phyloP scores from a whole-genome alignment of 2,329 filamentous ascomycete genomes.

The Microdochium trichocladiopsis region DNA sequence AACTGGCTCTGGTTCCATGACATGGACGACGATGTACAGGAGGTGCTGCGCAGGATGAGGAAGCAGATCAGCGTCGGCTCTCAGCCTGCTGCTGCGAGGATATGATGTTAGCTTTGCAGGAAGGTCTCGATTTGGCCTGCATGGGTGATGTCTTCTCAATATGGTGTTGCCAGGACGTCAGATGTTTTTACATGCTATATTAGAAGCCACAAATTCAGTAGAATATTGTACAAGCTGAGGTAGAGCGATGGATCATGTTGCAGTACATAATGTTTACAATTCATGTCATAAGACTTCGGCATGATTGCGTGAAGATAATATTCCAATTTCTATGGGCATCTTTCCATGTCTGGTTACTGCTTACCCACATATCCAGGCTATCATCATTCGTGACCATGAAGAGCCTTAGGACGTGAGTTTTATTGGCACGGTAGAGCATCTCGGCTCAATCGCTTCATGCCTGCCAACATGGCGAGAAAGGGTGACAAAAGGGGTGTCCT shows the following conservation, averaged over 20 bases:
- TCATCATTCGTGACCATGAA: neutral
- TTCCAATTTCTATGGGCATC: neutral
- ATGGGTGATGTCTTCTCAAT: neutral
- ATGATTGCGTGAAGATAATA: neutral
- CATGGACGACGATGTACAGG: too few species aligned
- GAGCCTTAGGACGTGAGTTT: neutral
- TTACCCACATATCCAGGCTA: neutral
- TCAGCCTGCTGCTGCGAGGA: neutral
- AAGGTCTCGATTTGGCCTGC: neutral
- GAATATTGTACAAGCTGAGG: neutral
- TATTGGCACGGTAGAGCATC: neutral
- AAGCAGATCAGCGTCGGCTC: neutral
- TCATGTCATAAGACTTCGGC: neutral
- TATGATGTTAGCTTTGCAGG: neutral
- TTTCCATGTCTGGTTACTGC: neutral
- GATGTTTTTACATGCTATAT: neutral
- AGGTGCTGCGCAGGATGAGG: too few species aligned
- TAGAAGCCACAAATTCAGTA: neutral
- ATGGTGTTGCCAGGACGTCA: neutral
- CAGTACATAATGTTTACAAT: neutral
- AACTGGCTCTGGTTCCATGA: too few species aligned
- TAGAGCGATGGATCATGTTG: neutral
- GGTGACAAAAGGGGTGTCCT: neutral
- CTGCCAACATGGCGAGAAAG: neutral
- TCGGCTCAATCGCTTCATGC: neutral